A percentile compares a stretch with the other conserved stretches of the same genome.
phyloP scores from a whole-genome alignment of 805 yeast genomes.

The Deakozyma indianensis region DNA sequence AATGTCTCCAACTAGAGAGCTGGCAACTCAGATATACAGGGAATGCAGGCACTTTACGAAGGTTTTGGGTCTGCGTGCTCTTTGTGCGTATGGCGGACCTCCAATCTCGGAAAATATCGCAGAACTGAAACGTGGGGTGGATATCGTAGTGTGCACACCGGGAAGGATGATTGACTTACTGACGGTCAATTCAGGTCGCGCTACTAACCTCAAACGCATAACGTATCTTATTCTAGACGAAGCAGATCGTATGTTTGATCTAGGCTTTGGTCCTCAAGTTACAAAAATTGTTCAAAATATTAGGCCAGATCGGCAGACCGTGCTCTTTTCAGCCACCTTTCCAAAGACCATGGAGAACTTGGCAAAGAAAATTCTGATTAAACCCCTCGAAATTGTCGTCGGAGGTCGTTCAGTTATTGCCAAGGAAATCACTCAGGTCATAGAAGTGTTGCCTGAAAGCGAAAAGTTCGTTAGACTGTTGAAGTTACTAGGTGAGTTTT shows the following conservation, averaged over 20 bases:
- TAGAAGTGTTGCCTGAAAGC: conserved; percentile 41
- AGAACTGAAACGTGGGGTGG: conserved; percentile 60
- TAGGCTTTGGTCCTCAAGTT: conserved; percentile 96
- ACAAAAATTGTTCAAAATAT: conserved; percentile 60
- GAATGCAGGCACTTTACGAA: conserved; percentile 49
- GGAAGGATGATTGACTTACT: conserved; percentile 85
- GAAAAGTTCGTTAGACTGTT: conserved; percentile 44
- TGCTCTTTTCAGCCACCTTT: conserved; percentile 87
- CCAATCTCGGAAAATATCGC: conserved; percentile 72
- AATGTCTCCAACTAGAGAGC: conserved; percentile 83
- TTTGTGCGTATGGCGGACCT: conserved; percentile 88
- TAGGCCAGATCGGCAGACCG: conserved; percentile 79
- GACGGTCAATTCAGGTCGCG: conserved; percentile 68
- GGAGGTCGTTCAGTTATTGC: conserved; percentile 76
- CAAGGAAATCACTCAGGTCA: conserved; percentile 59
- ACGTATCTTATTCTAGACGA: conserved; percentile 87
- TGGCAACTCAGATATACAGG: conserved; percentile 68
- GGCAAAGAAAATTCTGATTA: conserved; percentile 47
- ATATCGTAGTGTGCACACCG: conserved; percentile 84
- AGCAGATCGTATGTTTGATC: conserved; percentile 91
- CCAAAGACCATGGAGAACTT: conserved; percentile 65
- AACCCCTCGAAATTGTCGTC: conserved; percentile 64
- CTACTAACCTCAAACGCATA: conserved; percentile 50
- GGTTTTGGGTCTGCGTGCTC: conserved; percentile 34
- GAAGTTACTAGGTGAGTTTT: conserved; percentile 36